Evolutionary conservation across 2,329 filamentous ascomycete species (phyloP).

Genomic region (Ophiostoma ulmi): DNA sequence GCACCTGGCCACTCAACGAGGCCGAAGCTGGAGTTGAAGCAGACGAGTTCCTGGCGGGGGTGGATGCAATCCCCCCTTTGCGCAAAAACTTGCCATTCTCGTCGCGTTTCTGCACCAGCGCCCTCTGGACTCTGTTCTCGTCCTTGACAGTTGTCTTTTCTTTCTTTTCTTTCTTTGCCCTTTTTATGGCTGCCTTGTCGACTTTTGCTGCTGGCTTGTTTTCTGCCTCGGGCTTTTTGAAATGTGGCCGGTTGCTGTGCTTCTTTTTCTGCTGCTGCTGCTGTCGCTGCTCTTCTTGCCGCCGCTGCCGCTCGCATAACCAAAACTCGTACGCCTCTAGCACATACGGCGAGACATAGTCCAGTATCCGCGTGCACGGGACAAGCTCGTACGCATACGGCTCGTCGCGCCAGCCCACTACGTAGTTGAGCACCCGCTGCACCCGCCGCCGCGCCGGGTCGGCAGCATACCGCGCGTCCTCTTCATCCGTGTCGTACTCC

Average conservation of each 20-base stretch:
- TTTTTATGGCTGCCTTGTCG: background rate
- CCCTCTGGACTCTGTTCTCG: background rate
- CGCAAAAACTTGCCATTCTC: background rate
- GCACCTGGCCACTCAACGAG: background rate
- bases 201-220: background rate
- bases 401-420: constrained; percentile 51
- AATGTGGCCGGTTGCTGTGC: background rate
- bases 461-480: constrained; percentile 12
- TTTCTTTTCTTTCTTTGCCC: background rate
- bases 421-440: constrained; percentile 46
- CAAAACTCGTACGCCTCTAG: constrained; percentile 54
- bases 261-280: background rate
- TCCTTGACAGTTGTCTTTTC: background rate
- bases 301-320: constrained; percentile 40
- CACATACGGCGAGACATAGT: constrained; percentile 54
- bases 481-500: constrained; percentile 19
- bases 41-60: background rate
- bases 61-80: background rate
- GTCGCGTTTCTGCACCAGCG: background rate
- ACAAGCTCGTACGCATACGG: constrained; percentile 45
- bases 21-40: too few species aligned
- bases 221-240: background rate
- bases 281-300: constrained; percentile 32
- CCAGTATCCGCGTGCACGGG: constrained; percentile 44
- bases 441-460: constrained; percentile 17